Conservation (phyloP, 495 filamentous ascomycete genomes). For the Hypoxylon intermedium region DNA sequence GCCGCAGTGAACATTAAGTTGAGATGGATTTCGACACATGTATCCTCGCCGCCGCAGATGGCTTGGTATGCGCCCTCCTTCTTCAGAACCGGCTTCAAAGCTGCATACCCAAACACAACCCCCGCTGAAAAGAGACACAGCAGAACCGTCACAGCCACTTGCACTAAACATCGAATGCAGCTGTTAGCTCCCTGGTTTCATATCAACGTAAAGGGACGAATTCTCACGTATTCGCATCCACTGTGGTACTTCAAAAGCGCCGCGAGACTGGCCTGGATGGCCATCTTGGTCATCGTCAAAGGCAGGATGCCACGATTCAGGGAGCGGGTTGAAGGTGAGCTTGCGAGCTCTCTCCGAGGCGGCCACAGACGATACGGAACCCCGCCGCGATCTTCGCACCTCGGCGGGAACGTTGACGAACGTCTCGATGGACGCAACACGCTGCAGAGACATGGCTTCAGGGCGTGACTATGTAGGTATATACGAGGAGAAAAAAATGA, state of each 20-base stretch:
- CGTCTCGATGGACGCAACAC: slow-evolving; percentile 60
- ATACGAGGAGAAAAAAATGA: slow-evolving; percentile 6
- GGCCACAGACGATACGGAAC: slow-evolving; percentile 40
- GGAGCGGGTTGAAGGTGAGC: slow-evolving; percentile 62
- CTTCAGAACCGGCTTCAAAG: slow-evolving; percentile 82
- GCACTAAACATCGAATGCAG: slow-evolving; percentile 49
- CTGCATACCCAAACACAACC: slow-evolving; percentile 83
- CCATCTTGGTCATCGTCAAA: slow-evolving; percentile 29
- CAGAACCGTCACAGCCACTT: slow-evolving; percentile 70
- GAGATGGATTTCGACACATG: slow-evolving; percentile 76
- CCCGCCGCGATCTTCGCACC: slow-evolving; percentile 47
- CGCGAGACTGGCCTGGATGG: slow-evolving; percentile 56
- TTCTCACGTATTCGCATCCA: slow-evolving; percentile 68
- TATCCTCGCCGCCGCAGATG: slow-evolving; percentile 63
- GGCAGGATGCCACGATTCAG: slow-evolving; percentile 55
- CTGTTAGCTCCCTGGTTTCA: slow-evolving; percentile 15
- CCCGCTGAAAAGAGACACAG: slow-evolving; percentile 86
- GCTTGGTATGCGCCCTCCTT: slow-evolving; percentile 75
- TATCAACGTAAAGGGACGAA: not conserved
- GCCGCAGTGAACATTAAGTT: slow-evolving; percentile 95
- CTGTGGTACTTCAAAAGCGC: slow-evolving; percentile 72
- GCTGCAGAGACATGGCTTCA: slow-evolving; percentile 56
- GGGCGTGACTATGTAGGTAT: not conserved
- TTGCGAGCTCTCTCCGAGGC: slow-evolving; percentile 50
- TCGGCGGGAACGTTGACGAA: slow-evolving; percentile 52